phyloP scores from a whole-genome alignment of 2,329 filamentous ascomycete species.

The Dendryphion nanum region DNA sequence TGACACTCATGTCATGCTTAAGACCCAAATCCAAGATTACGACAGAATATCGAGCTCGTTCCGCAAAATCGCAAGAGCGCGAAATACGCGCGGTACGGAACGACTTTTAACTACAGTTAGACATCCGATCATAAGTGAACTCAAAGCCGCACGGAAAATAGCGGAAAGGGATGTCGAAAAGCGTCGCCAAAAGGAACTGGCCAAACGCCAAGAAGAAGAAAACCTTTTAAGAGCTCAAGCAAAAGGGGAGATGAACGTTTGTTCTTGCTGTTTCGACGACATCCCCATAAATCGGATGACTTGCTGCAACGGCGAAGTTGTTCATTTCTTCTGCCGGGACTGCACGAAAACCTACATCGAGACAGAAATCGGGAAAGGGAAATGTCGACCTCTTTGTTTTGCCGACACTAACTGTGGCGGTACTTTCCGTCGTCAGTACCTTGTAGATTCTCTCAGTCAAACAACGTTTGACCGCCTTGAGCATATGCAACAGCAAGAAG shows the following conservation, averaged over 20 bases:
- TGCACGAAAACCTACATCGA: conserved; percentile 68
- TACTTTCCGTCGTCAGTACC: conserved; percentile 58
- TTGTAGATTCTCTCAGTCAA: conserved; percentile 57
- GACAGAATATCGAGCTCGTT: conserved; percentile 11
- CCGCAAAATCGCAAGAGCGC: conserved; percentile 18
- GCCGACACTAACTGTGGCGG: conserved; percentile 59
- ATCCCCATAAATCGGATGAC: conserved; percentile 66
- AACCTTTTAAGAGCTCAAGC: conserved; percentile 30
- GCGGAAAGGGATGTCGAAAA: conserved; percentile 23
- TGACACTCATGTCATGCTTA: conserved; percentile 37
- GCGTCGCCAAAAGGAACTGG: conserved; percentile 23
- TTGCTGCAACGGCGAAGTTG: conserved; percentile 58
- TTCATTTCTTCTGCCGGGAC: conserved; percentile 68
- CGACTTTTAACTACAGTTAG: conserved; percentile 1
- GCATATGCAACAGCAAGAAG: conserved; percentile 67
- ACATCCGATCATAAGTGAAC: neutral
- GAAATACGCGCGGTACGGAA: conserved; percentile 18
- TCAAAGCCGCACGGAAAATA: conserved; percentile 30
- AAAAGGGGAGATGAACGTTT: conserved; percentile 59
- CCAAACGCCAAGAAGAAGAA: conserved; percentile 28
- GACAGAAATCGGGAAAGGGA: conserved; percentile 65
- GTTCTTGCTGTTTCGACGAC: conserved; percentile 67
- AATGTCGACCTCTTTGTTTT: conserved; percentile 69
- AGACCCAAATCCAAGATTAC: conserved; percentile 25
- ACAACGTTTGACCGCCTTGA: conserved; percentile 63